A percentile compares a stretch with the other conserved stretches of the same genome.
phyloP scores from a whole-genome alignment of 257 asterid species.

The Pogostemon cablin region DNA sequence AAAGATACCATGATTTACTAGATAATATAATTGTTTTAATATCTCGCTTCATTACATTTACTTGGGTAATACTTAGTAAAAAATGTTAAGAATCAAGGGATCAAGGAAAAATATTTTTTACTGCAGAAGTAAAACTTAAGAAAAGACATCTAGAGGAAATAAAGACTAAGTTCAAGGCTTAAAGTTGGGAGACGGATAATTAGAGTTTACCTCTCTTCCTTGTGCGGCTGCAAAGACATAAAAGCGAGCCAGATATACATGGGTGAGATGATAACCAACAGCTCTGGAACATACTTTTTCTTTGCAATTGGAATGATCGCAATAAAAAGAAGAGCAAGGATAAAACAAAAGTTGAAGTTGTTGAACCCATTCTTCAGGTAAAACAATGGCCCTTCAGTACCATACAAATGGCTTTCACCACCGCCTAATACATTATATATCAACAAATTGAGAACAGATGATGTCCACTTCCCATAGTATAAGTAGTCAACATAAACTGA shows the following conservation, averaged over 20 bases:
- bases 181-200: conserved; percentile 9
- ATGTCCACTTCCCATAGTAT: conserved; percentile 89
- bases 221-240: conserved; percentile 98
- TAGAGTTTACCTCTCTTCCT: conserved; percentile 85
- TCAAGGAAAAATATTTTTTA: conserved; percentile 16
- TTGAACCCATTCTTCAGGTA: conserved; percentile 91
- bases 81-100: conserved; percentile 9
- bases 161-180: background rate
- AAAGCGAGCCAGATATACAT: conserved; percentile 90
- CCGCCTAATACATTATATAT: conserved; percentile 89
- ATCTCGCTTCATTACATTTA: conserved; percentile 12
- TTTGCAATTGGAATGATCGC: conserved; percentile 73
- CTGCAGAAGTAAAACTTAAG: background rate
- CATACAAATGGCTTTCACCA: conserved; percentile 97
- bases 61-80: conserved; percentile 8
- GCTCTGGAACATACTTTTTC: conserved; percentile 80
- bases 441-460: conserved; percentile 87
- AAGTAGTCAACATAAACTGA: conserved; percentile 72
- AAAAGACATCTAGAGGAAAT: conserved; percentile 22
- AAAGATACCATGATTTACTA: conserved; percentile 16
- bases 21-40: background rate
- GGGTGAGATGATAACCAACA: conserved; percentile 80
- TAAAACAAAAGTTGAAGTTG: conserved; percentile 87
- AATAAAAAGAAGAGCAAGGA: conserved; percentile 81
- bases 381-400: conserved; percentile 83